These are phyloP conservation scores for Ceratocystis smalleyi DNA, from an alignment of 2,329 filamentous ascomycete genomes.

Conservation along the genomic window DNA sequence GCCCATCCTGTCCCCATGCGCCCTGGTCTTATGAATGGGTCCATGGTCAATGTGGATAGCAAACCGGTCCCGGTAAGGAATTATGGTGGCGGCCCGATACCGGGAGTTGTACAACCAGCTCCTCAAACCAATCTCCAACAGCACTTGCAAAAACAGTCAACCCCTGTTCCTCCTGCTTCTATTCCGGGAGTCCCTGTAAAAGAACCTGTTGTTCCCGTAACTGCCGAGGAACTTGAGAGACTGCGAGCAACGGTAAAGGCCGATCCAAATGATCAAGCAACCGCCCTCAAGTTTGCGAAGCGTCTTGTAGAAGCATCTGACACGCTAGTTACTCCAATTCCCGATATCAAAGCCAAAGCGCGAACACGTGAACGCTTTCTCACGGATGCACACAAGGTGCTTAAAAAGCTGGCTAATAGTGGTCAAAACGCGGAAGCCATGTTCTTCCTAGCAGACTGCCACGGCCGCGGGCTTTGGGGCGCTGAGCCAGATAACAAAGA, in stretches of 20 bases:
- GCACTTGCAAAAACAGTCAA: constrained; percentile 20
- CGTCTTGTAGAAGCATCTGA: constrained; percentile 73
- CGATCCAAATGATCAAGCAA: constrained; percentile 56
- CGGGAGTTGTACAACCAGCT: constrained; percentile 27
- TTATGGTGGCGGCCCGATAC: constrained; percentile 25
- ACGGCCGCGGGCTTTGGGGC: constrained; percentile 67
- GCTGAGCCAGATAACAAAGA: constrained; percentile 74
- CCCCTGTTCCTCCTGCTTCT: constrained; percentile 19
- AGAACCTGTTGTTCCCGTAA: constrained; percentile 43
- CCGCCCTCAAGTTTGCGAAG: constrained; percentile 61
- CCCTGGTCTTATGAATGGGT: constrained; percentile 45
- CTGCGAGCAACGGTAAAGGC: constrained; percentile 53
- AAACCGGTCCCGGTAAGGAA: constrained; percentile 45
- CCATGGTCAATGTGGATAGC: constrained; percentile 38
- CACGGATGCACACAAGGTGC: constrained; percentile 70
- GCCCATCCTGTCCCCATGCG: constrained; percentile 49
- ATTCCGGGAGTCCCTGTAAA: constrained; percentile 16
- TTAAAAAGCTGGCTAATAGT: constrained; percentile 65
- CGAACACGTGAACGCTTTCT: constrained; percentile 73
- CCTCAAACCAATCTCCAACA: constrained; percentile 24
- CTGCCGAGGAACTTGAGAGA: constrained; percentile 59
- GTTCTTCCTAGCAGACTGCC: constrained; percentile 83
- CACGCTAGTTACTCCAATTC: constrained; percentile 48
- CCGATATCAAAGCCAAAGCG: constrained; percentile 55
- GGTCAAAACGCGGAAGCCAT: constrained; percentile 68